phyloP scores from a whole-genome alignment of 768 basidiomycete species.

The Phylloporus arenicola region DNA sequence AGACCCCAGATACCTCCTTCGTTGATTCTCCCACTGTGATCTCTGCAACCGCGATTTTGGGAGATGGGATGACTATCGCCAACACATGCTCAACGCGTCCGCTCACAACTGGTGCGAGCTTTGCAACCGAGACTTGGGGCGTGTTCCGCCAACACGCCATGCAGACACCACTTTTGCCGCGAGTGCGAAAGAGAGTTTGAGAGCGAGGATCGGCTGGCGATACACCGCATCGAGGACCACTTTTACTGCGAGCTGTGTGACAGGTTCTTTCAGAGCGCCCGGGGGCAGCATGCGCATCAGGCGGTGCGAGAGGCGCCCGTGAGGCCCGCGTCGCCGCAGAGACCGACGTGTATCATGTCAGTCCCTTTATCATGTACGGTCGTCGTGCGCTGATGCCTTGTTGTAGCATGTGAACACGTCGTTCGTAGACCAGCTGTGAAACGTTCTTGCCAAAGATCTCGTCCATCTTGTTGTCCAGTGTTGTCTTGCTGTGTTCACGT shows the following conservation, averaged over 20 bases:
- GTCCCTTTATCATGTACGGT: too few species aligned
- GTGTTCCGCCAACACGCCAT: not conserved
- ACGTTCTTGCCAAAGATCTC: too few species aligned
- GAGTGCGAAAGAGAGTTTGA: not conserved
- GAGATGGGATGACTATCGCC: not conserved
- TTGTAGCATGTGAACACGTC: too few species aligned
- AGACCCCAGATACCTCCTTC: slow-evolving; percentile 26
- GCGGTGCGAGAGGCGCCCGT: too few species aligned
- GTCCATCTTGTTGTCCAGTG: too few species aligned
- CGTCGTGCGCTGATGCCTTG: too few species aligned
- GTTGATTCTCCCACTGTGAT: too few species aligned
- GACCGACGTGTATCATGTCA: too few species aligned
- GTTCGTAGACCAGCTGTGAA: too few species aligned
- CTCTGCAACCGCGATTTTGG: slow-evolving; percentile 27
- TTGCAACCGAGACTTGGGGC: not conserved
- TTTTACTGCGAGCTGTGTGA: not conserved
- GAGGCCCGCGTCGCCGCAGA: too few species aligned
- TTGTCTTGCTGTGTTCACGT: too few species aligned
- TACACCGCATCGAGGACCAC: not conserved
- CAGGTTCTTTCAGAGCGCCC: not conserved
- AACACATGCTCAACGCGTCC: not conserved
- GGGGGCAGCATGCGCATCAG: not conserved
- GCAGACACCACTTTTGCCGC: not conserved
- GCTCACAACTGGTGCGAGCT: not conserved
- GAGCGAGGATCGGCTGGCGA: not conserved